Base-by-base conservation (phyloP, 257 asterid genomes). In the Petunia secreta region DNA sequence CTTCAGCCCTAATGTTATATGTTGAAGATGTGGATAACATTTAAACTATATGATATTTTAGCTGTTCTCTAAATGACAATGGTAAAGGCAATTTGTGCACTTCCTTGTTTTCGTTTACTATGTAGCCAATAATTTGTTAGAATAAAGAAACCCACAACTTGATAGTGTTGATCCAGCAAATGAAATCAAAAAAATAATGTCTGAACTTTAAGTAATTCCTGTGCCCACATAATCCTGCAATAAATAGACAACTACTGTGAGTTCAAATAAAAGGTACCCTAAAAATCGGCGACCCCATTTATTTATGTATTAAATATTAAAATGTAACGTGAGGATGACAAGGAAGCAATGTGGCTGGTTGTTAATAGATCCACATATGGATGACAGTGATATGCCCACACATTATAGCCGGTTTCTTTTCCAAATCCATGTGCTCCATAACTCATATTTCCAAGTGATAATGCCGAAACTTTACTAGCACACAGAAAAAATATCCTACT, bases 381-480 rank as follows among this genome's bases (percentile, higher is more conserved):
- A 48, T 71, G 60, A 25, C 60, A 48, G 48, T 50, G 59, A 46
- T 34, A 71, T 48, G 36, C 43, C 77, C 34, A 14, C 63, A 73
- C 36, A 71, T 71, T 10, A 34, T 11, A 34, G 34, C 62, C 62
- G 44, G 46, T 37, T 36, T 34, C 62, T 62, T 50, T 73, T 50
- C 78, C 63, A 50, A 71, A 73, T 13, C 62, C 62, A 36, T 73
- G 46, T 73, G 63, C 78, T 73, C 46, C 62, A 73, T 34, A 5
- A 1, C 13, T 50, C 14, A 34, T 34, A 50, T 11, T 50, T 50
- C 9, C 39, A 16, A n/a, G 5, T 6, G 13, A 71, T 6, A 71
- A 25, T 13, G 25, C 25, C 78, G 44, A 73, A 50, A 50, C 2
- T 50, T 73, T 71, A 25, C 44, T 48, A 71, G 59, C 77, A 36